A percentile compares a stretch with the other conserved stretches of the same genome.
phyloP scores from a whole-genome alignment of 2,329 filamentous ascomycete genomes.

The Paecilomyces formosus region DNA sequence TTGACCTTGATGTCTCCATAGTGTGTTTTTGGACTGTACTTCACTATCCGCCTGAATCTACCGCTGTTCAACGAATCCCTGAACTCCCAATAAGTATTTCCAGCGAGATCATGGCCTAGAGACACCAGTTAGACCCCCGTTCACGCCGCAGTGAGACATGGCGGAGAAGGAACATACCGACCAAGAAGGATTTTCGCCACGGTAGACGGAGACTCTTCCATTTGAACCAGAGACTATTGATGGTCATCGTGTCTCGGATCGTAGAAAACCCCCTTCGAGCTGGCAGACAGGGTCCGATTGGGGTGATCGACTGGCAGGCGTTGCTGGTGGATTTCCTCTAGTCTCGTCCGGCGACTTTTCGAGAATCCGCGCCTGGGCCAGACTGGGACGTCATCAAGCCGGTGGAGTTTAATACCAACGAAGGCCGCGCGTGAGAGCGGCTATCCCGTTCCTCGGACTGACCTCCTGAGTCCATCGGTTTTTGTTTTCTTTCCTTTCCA shows the following conservation, averaged over 20 bases:
- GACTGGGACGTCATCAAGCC: slow-evolving; percentile 19
- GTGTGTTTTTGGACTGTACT: slow-evolving; percentile 46
- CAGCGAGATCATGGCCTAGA: slow-evolving; percentile 52
- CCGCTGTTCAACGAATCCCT: slow-evolving; percentile 48
- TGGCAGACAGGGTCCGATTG: slow-evolving; percentile 2
- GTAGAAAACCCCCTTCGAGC: neutral
- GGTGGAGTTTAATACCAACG: slow-evolving; percentile 3
- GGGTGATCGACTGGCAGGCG: neutral
- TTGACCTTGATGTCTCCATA: slow-evolving; percentile 54
- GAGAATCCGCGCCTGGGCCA: slow-evolving; percentile 7
- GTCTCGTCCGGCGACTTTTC: neutral
- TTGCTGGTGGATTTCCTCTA: neutral
- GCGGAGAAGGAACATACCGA: slow-evolving; percentile 33
- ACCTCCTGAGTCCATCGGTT: neutral
- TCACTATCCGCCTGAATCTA: slow-evolving; percentile 52
- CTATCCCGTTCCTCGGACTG: slow-evolving; percentile 11
- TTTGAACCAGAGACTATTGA: slow-evolving; percentile 50
- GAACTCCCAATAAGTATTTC: slow-evolving; percentile 63
- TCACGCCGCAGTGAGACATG: neutral
- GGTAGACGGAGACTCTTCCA: slow-evolving; percentile 57
- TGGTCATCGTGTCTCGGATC: slow-evolving; percentile 24
- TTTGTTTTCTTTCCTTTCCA: neutral
- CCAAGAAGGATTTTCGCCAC: slow-evolving; percentile 54
- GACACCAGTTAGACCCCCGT: slow-evolving; percentile 3
- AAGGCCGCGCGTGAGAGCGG: slow-evolving; percentile 9